phyloP scores from a whole-genome alignment of 495 filamentous ascomycete genomes.

The Penicillium roqueforti region DNA sequence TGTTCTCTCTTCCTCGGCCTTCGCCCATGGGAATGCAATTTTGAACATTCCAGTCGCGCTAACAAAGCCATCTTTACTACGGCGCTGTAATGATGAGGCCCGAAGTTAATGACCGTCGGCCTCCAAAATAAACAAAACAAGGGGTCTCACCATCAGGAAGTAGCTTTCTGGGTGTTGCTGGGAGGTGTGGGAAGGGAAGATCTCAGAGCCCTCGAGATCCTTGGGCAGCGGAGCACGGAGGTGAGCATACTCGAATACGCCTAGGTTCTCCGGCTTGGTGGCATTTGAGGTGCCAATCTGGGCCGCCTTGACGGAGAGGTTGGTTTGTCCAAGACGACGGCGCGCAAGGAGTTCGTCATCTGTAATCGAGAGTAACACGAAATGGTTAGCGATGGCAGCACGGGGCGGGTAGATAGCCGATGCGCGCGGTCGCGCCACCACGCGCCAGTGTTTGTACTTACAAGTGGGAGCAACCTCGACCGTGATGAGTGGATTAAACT shows the following conservation, averaged over 20 bases:
- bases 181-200: constrained; percentile 67
- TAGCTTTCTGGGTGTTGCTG: constrained; percentile 73
- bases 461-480: constrained; percentile 63
- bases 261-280: constrained; percentile 65
- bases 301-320: constrained; percentile 74
- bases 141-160: constrained; percentile 76
- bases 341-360: constrained; percentile 79
- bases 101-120: constrained; percentile 3
- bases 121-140: neutral
- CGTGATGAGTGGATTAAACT: constrained; percentile 71
- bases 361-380: constrained; percentile 29
- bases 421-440: constrained; percentile 17
- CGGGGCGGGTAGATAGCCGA: constrained; percentile 9
- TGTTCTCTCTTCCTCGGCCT: constrained; percentile 72
- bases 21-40: constrained; percentile 93
- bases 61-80: constrained; percentile 89
- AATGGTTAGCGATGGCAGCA: constrained; percentile 26
- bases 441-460: constrained; percentile 40
- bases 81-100: constrained; percentile 52
- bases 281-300: constrained; percentile 61
- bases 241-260: constrained; percentile 92
- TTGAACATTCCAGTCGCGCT: constrained; percentile 99
- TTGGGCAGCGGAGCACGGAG: constrained; percentile 85
- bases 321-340: constrained; percentile 86
- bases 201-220: constrained; percentile 79